Evolutionary conservation across 2,329 filamentous ascomycete genomes (phyloP).

Genomic region (Diaporthe destruens): DNA sequence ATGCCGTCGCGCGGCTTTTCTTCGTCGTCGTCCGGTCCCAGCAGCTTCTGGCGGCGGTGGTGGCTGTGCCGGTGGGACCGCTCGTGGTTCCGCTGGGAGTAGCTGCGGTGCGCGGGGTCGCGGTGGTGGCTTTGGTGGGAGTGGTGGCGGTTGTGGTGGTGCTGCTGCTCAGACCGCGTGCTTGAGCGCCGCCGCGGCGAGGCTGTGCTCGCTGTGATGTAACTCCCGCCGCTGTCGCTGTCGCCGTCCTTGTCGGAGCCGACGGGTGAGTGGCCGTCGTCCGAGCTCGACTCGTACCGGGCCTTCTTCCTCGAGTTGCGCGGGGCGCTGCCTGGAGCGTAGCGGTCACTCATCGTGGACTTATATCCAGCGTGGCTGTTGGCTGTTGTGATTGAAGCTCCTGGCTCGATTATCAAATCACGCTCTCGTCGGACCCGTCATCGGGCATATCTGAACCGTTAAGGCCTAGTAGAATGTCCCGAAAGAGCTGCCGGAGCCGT

Average conservation of each 20-base stretch:
- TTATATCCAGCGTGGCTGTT: not conserved
- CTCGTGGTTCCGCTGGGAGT: constrained; percentile 14
- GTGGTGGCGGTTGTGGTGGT: not conserved
- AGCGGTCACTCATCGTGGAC: constrained; percentile 13
- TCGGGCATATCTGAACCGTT: not conserved
- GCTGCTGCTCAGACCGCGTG: constrained; percentile 3
- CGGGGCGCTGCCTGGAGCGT: constrained; percentile 16
- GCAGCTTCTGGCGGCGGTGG: constrained; percentile 20
- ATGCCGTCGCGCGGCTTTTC: constrained; percentile 16
- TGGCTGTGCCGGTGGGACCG: constrained; percentile 16
- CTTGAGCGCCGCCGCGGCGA: constrained; percentile 5
- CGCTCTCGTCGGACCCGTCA: not conserved
- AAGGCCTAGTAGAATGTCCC: not conserved
- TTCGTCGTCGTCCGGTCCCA: constrained; percentile 3
- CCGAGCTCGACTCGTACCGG: constrained; percentile 3
- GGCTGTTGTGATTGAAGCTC: not conserved
- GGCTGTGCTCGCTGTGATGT: constrained; percentile 17
- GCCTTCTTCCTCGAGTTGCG: constrained; percentile 26
- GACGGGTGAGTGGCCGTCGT: not conserved
- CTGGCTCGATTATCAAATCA: not conserved
- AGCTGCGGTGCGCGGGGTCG: constrained; percentile 15
- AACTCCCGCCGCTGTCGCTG: constrained; percentile 34
- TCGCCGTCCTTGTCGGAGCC: constrained; percentile 11
- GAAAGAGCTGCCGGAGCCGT: constrained; percentile 25
- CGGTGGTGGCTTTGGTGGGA: not conserved